phyloP scores from a whole-genome alignment of 108 stramenopile species.

The Skeletonema menzelii region DNA sequence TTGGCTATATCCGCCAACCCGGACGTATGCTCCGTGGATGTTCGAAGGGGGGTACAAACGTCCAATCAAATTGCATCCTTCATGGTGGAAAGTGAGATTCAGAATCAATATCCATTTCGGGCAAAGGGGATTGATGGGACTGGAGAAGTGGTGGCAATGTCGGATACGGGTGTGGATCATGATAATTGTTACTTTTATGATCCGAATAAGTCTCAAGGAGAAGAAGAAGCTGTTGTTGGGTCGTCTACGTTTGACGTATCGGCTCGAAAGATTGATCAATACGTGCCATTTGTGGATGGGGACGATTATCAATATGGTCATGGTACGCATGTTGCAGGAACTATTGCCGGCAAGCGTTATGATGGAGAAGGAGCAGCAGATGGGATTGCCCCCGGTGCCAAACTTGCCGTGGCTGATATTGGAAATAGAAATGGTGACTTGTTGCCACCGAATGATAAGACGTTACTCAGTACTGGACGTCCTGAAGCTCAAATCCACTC shows the following conservation, averaged over 20 bases:
- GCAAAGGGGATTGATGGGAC: constrained; percentile 35
- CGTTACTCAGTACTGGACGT: constrained; percentile 12
- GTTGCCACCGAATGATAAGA: constrained; percentile 20
- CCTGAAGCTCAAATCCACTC: constrained; percentile 45
- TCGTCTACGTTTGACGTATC: constrained; percentile 2
- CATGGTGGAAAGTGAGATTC: constrained; percentile 30
- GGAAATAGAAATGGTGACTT: constrained; percentile 23
- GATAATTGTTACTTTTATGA: constrained; percentile 55
- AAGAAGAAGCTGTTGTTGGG: too few species aligned
- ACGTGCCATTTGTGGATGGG: constrained; percentile 27
- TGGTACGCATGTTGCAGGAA: constrained; percentile 43
- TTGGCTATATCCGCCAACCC: constrained; percentile 17
- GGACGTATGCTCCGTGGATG: constrained; percentile 21
- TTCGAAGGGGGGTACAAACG: not conserved
- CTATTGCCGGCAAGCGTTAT: constrained; percentile 28
- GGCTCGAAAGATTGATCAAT: constrained; percentile 36
- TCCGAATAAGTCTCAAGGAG: not conserved
- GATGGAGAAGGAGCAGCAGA: constrained; percentile 19
- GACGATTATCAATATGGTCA: constrained; percentile 38
- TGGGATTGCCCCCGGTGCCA: constrained; percentile 35
- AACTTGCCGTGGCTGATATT: constrained; percentile 40
- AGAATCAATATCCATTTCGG: constrained; percentile 36
- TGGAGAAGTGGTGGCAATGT: constrained; percentile 41
- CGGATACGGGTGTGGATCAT: constrained; percentile 49
- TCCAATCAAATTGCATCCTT: constrained; percentile 8